Evolutionary conservation across 441 rosid species (phyloP), one percentile per base, ranked within the genome.

Genomic region (Sinapis alba): DNA sequence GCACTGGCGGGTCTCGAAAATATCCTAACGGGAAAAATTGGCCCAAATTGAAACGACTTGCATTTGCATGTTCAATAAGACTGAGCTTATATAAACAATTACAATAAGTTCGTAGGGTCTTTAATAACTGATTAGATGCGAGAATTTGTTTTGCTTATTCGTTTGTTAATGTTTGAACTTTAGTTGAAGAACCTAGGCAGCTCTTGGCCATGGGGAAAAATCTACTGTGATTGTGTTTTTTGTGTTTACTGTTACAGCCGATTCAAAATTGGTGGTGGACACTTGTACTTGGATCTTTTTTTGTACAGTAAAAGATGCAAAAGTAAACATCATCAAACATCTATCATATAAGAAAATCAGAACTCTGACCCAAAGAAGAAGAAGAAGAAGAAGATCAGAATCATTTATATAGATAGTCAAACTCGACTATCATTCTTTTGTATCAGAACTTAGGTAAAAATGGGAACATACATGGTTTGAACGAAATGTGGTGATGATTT

Each of bases 401-500:
- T 72, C 10, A 30, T 59, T 23, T 30, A 12, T n/a, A 67, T 67
- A 27, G 21, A 28, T 56, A 47, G 69, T 38, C 47, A 68, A 51
- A 51, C 23, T 51, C 62, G 19, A 50, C 2, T 60, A 28, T 61
- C 36, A 43, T 43, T 67, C 62, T 23, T 60, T 74, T 9, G 18
- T 64, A 1, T 12, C 24, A 30, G 3, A 43, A 45, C 66, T 58
- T 62, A 56, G 65, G 60, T 20, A 62, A 28, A 28, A 56, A 20
- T 54, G 38, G 65, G 21, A 62, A 53, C 27, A 38, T 61, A 61
- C 41, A 53, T 75, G 38, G 65, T 20, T 62, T 60, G 9, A 50
- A 66, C 47, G 18, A 62, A 50, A 50, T 36, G 21, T 75, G 63
- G 53, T 61, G 60, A 64, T 62, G 61, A 28, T 43, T 43, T 63